These are phyloP conservation scores for Penicillium salamii DNA, from an alignment of 495 filamentous ascomycete species.

Conservation along the genomic window DNA sequence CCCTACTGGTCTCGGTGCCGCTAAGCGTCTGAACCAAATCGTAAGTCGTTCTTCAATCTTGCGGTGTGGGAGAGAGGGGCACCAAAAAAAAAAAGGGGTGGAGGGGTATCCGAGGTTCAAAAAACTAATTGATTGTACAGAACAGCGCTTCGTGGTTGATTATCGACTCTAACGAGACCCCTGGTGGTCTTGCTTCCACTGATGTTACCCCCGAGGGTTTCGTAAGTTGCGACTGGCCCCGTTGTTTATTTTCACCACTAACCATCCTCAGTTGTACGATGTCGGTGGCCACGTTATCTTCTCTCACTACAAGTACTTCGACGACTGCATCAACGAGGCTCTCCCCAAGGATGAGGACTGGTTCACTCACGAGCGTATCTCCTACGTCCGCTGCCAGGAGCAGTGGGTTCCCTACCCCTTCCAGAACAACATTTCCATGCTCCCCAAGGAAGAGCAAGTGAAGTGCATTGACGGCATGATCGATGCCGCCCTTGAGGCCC, in stretches of 20 bases:
- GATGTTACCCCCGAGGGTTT: constrained; percentile 96
- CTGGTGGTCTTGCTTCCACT: constrained; percentile 94
- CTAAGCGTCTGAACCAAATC: constrained; percentile 94
- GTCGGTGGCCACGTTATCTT: constrained; percentile 99
- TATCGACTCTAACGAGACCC: constrained; percentile 86
- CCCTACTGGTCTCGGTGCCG: constrained; percentile 93
- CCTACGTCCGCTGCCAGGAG: constrained; percentile 94
- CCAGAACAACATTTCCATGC: constrained; percentile 99
- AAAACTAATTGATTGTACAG: constrained; percentile 41
- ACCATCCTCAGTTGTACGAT: constrained; percentile 77
- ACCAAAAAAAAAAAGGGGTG: constrained; percentile 19
- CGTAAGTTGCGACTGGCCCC: constrained; percentile 57
- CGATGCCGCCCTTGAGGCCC: constrained; percentile 83
- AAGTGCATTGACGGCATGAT: constrained; percentile 96
- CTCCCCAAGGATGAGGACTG: constrained; percentile 91
- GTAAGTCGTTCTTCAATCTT: constrained; percentile 51
- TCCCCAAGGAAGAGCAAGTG: constrained; percentile 96
- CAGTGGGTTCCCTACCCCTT: constrained; percentile 98
- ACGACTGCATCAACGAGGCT: constrained; percentile 96
- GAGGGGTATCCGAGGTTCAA: constrained; percentile 17
- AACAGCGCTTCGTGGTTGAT: constrained; percentile 93
- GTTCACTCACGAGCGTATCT: constrained; percentile 97
- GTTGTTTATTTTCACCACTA: constrained; percentile 13
- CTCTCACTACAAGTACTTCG: constrained; percentile 99
- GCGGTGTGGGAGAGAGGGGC: constrained; percentile 6